A percentile compares a stretch with the other conserved stretches of the same genome.
Evolutionary conservation across 768 basidiomycete species (phyloP).

Genomic region (Porpolomopsis calyptriformis): DNA sequence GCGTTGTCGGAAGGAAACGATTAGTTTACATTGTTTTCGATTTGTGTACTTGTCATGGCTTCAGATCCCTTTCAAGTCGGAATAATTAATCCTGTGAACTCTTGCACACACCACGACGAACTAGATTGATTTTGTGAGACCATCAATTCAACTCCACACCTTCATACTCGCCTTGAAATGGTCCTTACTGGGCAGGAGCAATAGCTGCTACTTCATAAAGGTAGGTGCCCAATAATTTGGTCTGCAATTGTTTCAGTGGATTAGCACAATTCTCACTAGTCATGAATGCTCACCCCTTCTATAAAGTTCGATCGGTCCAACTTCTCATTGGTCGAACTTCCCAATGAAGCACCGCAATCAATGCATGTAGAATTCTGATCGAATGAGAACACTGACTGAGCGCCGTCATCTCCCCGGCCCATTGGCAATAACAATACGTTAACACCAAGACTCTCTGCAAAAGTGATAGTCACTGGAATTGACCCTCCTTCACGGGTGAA

Average conservation of each 20-base stretch:
- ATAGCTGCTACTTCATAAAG: conserved; percentile 56
- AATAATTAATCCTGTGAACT: too few species aligned
- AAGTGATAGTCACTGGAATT: conserved; percentile 88
- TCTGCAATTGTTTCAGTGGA: conserved; percentile 24
- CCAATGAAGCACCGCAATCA: neutral
- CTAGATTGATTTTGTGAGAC: too few species aligned
- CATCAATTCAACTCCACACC: too few species aligned
- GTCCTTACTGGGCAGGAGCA: conserved; percentile 4
- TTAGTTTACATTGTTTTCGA: too few species aligned
- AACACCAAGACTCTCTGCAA: conserved; percentile 77
- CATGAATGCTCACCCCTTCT: conserved; percentile 48
- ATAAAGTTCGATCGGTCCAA: conserved; percentile 85
- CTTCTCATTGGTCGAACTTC: conserved; percentile 89
- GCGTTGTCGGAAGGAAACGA: too few species aligned
- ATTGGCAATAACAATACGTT: conserved; percentile 87
- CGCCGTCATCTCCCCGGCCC: conserved; percentile 91
- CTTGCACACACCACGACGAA: too few species aligned
- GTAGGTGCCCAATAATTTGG: conserved; percentile 72
- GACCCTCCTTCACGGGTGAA: conserved; percentile 88
- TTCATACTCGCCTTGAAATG: too few species aligned
- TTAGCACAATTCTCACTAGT: neutral
- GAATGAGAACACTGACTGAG: conserved; percentile 49
- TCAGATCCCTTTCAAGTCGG: too few species aligned
- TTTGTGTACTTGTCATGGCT: too few species aligned
- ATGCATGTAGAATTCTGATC: neutral